phyloP scores from a whole-genome alignment of 805 yeast species.

The Henningerozyma blattae region DNA sequence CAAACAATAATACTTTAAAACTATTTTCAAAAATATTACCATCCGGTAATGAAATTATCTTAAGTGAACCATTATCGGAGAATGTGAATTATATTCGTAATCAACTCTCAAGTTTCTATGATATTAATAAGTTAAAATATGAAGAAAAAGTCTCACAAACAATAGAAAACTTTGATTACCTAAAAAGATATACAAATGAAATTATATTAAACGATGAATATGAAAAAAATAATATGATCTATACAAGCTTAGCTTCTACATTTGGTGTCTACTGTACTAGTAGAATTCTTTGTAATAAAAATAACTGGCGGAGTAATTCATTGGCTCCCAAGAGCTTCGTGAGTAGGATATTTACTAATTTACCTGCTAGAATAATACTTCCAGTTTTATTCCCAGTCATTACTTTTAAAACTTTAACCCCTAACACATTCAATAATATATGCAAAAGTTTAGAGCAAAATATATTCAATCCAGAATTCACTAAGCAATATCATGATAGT shows the following conservation, averaged over 20 bases:
- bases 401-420: not conserved
- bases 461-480: too few species aligned
- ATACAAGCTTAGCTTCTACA: conserved; percentile 17
- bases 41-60: conserved; percentile 8
- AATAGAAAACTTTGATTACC: not conserved
- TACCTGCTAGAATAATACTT: conserved; percentile 16
- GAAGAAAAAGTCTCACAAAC: conserved; percentile 4
- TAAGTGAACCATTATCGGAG: conserved; percentile 6
- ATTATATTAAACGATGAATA: conserved; percentile 13
- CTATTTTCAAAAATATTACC: not conserved
- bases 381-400: conserved; percentile 1
- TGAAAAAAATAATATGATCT: conserved; percentile 14
- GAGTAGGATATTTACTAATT: conserved; percentile 10
- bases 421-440: not conserved
- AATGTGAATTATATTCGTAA: conserved; percentile 7
- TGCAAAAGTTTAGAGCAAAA: too few species aligned
- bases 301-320: conserved; percentile 14
- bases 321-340: conserved; percentile 1
- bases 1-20: not conserved
- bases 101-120: conserved; percentile 4
- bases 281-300: conserved; percentile 15
- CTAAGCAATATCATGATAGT: too few species aligned
- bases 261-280: conserved; percentile 20
- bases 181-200: conserved; percentile 5
- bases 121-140: conserved; percentile 1